These are phyloP conservation scores for Plectosphaerella cucumerina DNA, from an alignment of 2,329 filamentous ascomycete species.

Conservation along the genomic window DNA sequence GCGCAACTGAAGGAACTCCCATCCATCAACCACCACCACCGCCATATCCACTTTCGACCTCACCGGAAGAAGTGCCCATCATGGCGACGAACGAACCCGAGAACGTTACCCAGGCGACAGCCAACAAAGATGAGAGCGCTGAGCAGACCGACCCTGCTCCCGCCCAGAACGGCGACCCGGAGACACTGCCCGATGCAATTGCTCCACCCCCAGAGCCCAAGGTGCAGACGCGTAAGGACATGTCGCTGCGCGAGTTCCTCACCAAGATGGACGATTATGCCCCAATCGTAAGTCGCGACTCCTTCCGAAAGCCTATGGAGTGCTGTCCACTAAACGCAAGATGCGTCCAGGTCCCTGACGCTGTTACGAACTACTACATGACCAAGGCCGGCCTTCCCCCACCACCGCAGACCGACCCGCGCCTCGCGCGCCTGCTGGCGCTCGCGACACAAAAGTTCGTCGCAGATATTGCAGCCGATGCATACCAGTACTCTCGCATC, in stretches of 20 bases:
- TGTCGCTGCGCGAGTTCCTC: constrained; percentile 86
- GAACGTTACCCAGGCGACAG: constrained; percentile 21
- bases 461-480: constrained; percentile 93
- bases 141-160: constrained; percentile 5
- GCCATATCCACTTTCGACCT: constrained; percentile 3
- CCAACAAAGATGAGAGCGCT: constrained; percentile 8
- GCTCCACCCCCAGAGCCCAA: constrained; percentile 53
- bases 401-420: constrained; percentile 82
- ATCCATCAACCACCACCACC: constrained; percentile 11
- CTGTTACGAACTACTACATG: constrained; percentile 97
- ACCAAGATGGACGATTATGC: constrained; percentile 98
- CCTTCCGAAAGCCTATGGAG: not conserved
- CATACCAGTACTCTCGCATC: constrained; percentile 96
- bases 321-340: constrained; percentile 1
- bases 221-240: constrained; percentile 81
- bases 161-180: constrained; percentile 19
- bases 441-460: constrained; percentile 99
- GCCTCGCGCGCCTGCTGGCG: constrained; percentile 87
- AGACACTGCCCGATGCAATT: constrained; percentile 33
- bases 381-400: constrained; percentile 92
- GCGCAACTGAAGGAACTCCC: too few species aligned
- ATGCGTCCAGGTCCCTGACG: constrained; percentile 81
- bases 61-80: constrained; percentile 7
- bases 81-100: constrained; percentile 33
- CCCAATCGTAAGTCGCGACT: constrained; percentile 70